A percentile compares a stretch with the other conserved stretches of the same genome.
These are phyloP conservation scores for Cyanophora paradoxa DNA, from an alignment of 78 protist species.

Conservation along the genomic window DNA sequence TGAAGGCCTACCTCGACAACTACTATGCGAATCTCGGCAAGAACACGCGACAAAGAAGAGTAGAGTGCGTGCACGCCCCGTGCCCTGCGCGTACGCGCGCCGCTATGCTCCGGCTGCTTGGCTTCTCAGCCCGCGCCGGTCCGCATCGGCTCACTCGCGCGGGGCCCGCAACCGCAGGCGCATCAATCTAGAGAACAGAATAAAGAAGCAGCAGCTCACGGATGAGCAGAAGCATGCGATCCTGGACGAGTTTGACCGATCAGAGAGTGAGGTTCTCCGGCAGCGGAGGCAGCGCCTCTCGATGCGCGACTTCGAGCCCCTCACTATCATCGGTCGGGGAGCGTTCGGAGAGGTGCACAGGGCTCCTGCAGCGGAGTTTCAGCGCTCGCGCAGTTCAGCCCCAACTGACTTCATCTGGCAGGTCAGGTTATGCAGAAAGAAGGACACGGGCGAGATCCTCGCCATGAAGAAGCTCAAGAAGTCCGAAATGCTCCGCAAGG, in stretches of 20 bases:
- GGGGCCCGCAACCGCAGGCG: too few species aligned
- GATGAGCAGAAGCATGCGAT: too few species aligned
- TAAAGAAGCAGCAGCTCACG: too few species aligned
- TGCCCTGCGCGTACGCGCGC: too few species aligned
- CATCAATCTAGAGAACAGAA: too few species aligned
- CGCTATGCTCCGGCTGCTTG: too few species aligned
- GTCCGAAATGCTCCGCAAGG: constrained; percentile 20
- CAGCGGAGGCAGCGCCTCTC: background rate
- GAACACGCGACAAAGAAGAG: too few species aligned
- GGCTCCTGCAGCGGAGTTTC: background rate
- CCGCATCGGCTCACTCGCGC: too few species aligned
- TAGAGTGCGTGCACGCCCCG: too few species aligned
- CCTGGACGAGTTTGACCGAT: background rate
- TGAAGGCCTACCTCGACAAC: too few species aligned
- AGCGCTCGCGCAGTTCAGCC: background rate
- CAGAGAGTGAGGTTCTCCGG: background rate
- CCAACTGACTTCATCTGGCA: background rate
- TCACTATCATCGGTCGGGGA: background rate
- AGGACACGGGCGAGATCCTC: constrained; percentile 10
- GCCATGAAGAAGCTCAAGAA: constrained; percentile 36
- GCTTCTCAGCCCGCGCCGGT: too few species aligned
- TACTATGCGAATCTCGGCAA: too few species aligned
- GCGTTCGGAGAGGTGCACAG: constrained; percentile 12
- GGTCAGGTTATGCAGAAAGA: background rate
- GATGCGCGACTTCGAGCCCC: background rate